Base-by-base conservation (phyloP, 805 yeast species). In the Candida odintsovae region DNA sequence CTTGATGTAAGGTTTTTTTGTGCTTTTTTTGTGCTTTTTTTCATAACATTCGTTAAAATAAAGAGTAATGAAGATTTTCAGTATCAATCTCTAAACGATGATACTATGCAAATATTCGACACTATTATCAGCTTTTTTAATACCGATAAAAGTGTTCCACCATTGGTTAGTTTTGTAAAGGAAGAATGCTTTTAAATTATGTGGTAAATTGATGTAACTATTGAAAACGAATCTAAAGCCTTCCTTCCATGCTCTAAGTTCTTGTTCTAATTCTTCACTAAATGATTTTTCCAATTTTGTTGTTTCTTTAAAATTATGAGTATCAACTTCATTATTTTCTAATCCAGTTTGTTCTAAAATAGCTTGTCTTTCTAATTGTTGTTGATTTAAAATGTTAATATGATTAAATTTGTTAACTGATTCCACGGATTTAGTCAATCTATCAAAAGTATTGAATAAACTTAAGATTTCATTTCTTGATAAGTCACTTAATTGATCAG, bases 401-500 rank as follows among this genome's bases (percentile, higher is more conserved):
- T 58, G 57, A 61, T 81, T 83, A 67, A 94, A 94, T 55, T 79
- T 76, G 50, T 78, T 78, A 43, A 90, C 82, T 23, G 95, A 79
- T 47, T 74, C 77, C 25, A 94, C 72, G 29, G 96, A 85, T 68
- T 89, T 89, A 4, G 97, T 86, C 48, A 94, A 73, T 56, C 98
- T 78, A 59, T 90, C 97, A 67, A 89, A 89, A 0, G 98, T 92
- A 69, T 94, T 94, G 57, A 94, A 70, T 53, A 94, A 76, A 1
- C 97, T 95, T 44, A 92, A 92, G 49, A 94, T 69, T 68, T 94
- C 99, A 49, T 87, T 81, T 56, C 89, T 77, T 37, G 86, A 73
- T 29, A 86, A 77, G 31, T 77, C 76, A 38, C 56, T 73, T 40
- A 85, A 76, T 23, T 76, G 77, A 39, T 58, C 63, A 35, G 69